Percentiles rank a stretch among this genome's conserved stretches.
These are phyloP conservation scores for Taiozyma sp. DNA, from an alignment of 1,139 yeast genomes.

Conservation along the genomic window DNA sequence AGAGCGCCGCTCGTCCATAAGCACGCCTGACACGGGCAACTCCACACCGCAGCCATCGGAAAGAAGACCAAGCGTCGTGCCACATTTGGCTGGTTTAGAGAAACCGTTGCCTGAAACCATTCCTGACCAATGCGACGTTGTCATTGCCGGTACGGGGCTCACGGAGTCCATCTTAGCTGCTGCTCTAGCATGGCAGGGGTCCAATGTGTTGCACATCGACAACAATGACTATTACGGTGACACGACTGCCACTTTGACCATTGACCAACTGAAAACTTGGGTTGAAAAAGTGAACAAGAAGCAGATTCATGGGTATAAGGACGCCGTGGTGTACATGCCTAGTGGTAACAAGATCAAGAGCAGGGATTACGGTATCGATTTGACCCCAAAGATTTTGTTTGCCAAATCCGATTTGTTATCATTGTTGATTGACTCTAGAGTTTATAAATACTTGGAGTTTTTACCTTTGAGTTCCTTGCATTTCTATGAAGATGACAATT, in stretches of 20 bases:
- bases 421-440: conserved; percentile 74
- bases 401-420: conserved; percentile 82
- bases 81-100: conserved; percentile 74
- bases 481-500: conserved; percentile 84
- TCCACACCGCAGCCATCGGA: conserved; percentile 11
- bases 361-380: conserved; percentile 79
- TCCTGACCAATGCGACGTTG: conserved; percentile 75
- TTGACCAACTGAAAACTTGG: conserved; percentile 83
- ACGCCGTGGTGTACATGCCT: conserved; percentile 73
- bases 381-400: conserved; percentile 84
- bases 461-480: conserved; percentile 86
- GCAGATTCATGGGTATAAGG: conserved; percentile 39
- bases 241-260: conserved; percentile 74
- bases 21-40: neutral
- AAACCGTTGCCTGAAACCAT: conserved; percentile 47
- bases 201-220: conserved; percentile 84
- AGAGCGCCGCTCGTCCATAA: conserved; percentile 46
- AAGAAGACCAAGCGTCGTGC: conserved; percentile 59
- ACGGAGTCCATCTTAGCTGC: conserved; percentile 88
- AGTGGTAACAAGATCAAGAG: conserved; percentile 50
- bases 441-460: conserved; percentile 87
- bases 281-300: conserved; percentile 53
- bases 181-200: conserved; percentile 95
- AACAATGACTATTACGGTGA: conserved; percentile 84
- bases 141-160: conserved; percentile 89